Percentiles rank a stretch among this genome's conserved stretches.
Evolutionary conservation across 139 green algal species (phyloP).

Genomic region (Volvox reticuliferus): DNA sequence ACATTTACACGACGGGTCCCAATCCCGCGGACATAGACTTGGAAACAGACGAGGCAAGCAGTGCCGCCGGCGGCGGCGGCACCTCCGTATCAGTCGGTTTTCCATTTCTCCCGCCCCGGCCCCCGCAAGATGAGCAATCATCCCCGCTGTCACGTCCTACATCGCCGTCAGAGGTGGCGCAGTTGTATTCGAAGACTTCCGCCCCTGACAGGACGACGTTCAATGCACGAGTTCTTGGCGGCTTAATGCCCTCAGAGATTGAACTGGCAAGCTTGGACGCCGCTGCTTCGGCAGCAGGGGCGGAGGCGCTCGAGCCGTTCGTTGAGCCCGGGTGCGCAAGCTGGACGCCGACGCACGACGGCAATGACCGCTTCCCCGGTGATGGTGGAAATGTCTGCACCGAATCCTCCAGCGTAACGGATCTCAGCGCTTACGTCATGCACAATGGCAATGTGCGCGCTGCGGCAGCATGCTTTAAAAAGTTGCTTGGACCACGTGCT

Average conservation of each 20-base stretch:
- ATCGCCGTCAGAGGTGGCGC: neutral
- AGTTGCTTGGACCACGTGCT: slow-evolving; percentile 21
- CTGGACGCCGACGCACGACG: neutral
- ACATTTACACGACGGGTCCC: neutral
- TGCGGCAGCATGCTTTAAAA: neutral
- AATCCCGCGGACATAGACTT: neutral
- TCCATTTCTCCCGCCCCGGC: neutral
- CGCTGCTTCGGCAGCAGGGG: neutral
- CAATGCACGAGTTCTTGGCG: neutral
- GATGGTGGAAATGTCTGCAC: neutral
- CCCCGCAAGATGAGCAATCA: neutral
- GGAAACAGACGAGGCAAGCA: neutral
- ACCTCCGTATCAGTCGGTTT: too few relatives aligned
- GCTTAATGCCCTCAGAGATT: neutral
- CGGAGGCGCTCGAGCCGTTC: neutral
- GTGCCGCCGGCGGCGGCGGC: neutral
- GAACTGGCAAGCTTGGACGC: neutral
- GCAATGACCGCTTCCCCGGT: neutral
- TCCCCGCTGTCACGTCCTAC: neutral
- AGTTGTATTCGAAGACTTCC: neutral
- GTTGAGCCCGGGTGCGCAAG: neutral
- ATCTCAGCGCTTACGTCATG: slow-evolving; percentile 9
- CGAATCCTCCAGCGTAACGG: neutral
- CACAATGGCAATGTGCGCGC: neutral
- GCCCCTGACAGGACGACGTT: neutral